Evolutionary conservation across 108 stramenopile species (phyloP).

Genomic region (Aurantiochytrium sp.): DNA sequence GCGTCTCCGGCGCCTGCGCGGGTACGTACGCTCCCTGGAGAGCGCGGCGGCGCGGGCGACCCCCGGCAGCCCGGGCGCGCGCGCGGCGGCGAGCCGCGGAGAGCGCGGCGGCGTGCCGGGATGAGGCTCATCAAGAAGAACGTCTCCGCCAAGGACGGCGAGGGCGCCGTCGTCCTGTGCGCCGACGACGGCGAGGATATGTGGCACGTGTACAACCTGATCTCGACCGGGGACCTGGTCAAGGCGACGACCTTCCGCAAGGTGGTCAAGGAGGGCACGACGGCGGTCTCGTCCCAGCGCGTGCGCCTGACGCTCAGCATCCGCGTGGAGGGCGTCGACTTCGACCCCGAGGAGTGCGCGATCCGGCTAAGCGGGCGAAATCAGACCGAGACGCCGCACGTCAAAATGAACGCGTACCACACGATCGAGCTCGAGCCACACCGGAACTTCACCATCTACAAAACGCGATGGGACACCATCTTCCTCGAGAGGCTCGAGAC

Average conservation of each 20-base stretch:
- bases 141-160: conserved; percentile 36
- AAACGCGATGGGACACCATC: conserved; percentile 87
- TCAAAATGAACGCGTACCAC: conserved; percentile 88
- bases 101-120: too few relatives aligned
- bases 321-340: conserved; percentile 81
- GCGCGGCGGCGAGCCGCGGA: background rate
- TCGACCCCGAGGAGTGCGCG: conserved; percentile 75
- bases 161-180: conserved; percentile 63
- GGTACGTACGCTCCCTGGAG: too few relatives aligned
- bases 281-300: conserved; percentile 54
- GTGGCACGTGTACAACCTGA: conserved; percentile 93
- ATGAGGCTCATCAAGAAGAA: conserved; percentile 47
- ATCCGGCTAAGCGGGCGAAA: conserved; percentile 79
- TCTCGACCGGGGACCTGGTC: conserved; percentile 73
- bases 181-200: conserved; percentile 91
- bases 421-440: conserved; percentile 77
- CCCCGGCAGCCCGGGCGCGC: background rate
- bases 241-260: conserved; percentile 88
- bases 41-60: too few relatives aligned
- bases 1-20: too few relatives aligned
- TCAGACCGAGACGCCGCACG: conserved; percentile 67
- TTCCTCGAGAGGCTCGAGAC: conserved; percentile 82
- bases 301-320: conserved; percentile 83
- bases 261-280: conserved; percentile 56
- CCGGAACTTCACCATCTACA: conserved; percentile 78